Percentiles rank a stretch among this genome's conserved stretches.
These are phyloP conservation scores for Trypanosoma lewisi DNA, from an alignment of 208 protist genomes.

Conservation along the genomic window DNA sequence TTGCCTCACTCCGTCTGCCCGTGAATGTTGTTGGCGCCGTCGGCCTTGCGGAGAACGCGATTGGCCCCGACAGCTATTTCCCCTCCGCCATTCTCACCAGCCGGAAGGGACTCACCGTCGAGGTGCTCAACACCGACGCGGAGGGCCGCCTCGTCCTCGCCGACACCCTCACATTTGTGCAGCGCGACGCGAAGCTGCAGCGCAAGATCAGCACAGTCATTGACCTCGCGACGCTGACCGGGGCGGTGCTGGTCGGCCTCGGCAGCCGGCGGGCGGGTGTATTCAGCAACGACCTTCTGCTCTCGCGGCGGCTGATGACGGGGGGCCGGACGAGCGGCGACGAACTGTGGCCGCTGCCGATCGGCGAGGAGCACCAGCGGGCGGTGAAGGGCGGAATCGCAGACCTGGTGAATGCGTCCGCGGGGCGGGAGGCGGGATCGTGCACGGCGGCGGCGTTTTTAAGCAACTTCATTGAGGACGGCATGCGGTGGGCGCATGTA, in stretches of 20 bases:
- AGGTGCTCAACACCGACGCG: conserved; percentile 91
- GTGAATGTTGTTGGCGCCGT: conserved; percentile 81
- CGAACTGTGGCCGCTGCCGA: conserved; percentile 88
- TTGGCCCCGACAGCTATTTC: conserved; percentile 74
- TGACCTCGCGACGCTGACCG: conserved; percentile 91
- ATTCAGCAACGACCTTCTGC: conserved; percentile 48
- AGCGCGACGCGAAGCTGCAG: conserved; percentile 53
- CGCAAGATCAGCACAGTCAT: conserved; percentile 70
- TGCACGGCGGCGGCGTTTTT: conserved; percentile 88
- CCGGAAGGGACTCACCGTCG: conserved; percentile 78
- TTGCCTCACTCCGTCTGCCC: conserved; percentile 53
- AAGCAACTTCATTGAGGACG: conserved; percentile 63
- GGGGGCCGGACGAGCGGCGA: conserved; percentile 59
- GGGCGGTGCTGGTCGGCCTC: conserved; percentile 76
- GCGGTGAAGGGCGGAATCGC: conserved; percentile 68
- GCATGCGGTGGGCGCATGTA: conserved; percentile 66
- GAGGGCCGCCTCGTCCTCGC: conserved; percentile 91
- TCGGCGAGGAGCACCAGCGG: conserved; percentile 71
- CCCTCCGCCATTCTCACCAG: conserved; percentile 82
- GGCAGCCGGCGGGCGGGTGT: conserved; percentile 75
- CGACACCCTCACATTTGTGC: conserved; percentile 88
- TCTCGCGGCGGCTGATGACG: conserved; percentile 46
- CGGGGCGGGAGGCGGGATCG: conserved; percentile 54
- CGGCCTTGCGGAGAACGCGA: conserved; percentile 87
- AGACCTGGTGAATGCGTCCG: conserved; percentile 62